phyloP scores from a whole-genome alignment of 805 yeast species.

The Ogataea philodendri region DNA sequence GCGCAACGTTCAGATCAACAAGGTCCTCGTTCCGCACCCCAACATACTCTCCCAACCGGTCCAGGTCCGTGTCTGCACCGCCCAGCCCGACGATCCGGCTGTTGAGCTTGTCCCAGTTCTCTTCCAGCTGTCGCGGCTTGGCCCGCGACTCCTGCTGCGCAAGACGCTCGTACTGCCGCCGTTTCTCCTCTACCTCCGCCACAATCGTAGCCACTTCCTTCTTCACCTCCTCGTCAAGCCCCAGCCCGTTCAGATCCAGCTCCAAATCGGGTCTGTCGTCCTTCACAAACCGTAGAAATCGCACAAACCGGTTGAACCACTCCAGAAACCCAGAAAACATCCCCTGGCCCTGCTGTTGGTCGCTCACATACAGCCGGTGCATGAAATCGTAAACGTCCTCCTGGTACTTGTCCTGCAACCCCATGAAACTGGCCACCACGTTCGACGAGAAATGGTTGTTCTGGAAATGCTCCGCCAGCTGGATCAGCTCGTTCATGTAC shows the following conservation, averaged over 20 bases:
- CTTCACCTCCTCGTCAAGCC: constrained; percentile 34
- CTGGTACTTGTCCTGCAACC: constrained; percentile 68
- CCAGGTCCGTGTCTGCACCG: constrained; percentile 7
- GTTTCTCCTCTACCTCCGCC: constrained; percentile 36
- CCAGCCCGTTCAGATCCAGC: constrained; percentile 44
- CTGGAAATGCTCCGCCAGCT: constrained; percentile 49
- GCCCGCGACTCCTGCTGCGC: constrained; percentile 23
- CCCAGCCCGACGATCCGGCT: constrained; percentile 13
- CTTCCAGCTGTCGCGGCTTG: constrained; percentile 26
- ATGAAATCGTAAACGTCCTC: constrained; percentile 70
- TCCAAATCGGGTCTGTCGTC: constrained; percentile 38
- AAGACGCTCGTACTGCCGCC: constrained; percentile 37
- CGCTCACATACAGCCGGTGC: constrained; percentile 79
- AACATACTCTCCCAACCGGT: constrained; percentile 22
- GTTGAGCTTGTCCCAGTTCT: constrained; percentile 48
- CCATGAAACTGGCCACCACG: constrained; percentile 64
- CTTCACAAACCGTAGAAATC: constrained; percentile 62
- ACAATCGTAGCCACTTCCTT: constrained; percentile 43
- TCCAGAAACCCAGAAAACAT: constrained; percentile 67
- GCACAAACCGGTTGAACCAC: constrained; percentile 72
- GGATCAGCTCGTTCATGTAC: constrained; percentile 66
- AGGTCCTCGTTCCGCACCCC: constrained; percentile 43
- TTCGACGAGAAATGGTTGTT: constrained; percentile 51
- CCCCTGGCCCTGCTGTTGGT: constrained; percentile 41
- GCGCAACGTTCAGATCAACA: constrained; percentile 42